These are phyloP conservation scores for Coprinellus micaceus DNA, from an alignment of 768 basidiomycete species.

Conservation along the genomic window DNA sequence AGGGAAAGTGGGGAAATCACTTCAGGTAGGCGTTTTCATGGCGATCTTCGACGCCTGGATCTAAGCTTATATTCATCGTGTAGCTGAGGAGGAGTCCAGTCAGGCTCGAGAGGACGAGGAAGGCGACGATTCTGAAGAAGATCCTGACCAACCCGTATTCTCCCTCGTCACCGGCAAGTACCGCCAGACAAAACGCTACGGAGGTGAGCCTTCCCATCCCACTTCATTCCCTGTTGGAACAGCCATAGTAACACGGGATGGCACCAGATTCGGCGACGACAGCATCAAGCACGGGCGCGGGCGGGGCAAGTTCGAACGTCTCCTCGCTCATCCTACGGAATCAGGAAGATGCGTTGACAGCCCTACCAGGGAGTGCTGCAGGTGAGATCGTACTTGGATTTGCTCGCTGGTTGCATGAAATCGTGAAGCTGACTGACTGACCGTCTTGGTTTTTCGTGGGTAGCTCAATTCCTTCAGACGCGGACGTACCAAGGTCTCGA, in stretches of 20 bases:
- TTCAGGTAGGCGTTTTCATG: not conserved
- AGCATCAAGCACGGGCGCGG: not conserved
- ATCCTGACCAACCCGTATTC: slow-evolving; percentile 74
- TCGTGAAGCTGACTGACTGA: slow-evolving; percentile 1
- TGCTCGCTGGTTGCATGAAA: too few species aligned
- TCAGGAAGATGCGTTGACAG: slow-evolving; percentile 56
- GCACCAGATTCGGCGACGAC: slow-evolving; percentile 2
- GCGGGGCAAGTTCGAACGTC: slow-evolving; percentile 15
- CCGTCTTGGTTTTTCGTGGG: not conserved
- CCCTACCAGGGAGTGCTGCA: slow-evolving; percentile 63
- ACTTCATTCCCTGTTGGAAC: not conserved
- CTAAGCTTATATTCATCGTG: not conserved
- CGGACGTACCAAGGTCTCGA: slow-evolving; percentile 84
- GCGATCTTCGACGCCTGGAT: not conserved
- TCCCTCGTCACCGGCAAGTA: slow-evolving; percentile 86
- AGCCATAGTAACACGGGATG: not conserved
- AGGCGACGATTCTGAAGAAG: slow-evolving; percentile 56
- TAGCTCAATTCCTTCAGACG: slow-evolving; percentile 67
- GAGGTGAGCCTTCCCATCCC: slow-evolving; percentile 20
- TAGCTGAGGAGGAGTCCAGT: not conserved
- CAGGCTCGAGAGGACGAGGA: slow-evolving; percentile 24
- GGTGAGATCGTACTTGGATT: slow-evolving; percentile 48
- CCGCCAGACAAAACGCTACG: slow-evolving; percentile 70
- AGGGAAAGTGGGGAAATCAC: slow-evolving; percentile 8
- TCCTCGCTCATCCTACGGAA: slow-evolving; percentile 56